Evolutionary conservation across 768 basidiomycete genomes (phyloP).

Genomic region (Trametes villosa): DNA sequence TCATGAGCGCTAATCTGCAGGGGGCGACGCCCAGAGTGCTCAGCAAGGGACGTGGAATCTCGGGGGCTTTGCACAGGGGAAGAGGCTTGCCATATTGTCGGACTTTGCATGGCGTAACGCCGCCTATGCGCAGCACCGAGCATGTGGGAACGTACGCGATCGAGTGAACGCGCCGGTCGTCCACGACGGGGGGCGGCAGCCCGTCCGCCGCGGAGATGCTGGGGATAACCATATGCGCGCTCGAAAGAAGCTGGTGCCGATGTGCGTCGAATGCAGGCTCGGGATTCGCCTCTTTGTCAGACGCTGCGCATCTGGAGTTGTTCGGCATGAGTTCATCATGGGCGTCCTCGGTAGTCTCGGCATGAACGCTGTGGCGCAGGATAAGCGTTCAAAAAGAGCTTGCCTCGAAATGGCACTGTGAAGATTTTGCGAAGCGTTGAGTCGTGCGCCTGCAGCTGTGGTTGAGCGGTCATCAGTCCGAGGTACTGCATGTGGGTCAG

Average conservation of each 20-base stretch:
- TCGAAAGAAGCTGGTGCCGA: constrained; percentile 2
- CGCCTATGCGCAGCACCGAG: too few relatives aligned
- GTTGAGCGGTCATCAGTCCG: neutral
- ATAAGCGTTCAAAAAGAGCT: too few relatives aligned
- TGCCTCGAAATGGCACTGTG: neutral
- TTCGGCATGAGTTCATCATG: neutral
- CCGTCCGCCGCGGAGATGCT: neutral
- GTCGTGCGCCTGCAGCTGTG: neutral
- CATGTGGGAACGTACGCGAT: too few relatives aligned
- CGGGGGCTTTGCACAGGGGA: too few relatives aligned
- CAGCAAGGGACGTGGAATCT: too few relatives aligned
- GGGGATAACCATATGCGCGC: neutral
- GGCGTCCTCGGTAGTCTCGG: neutral
- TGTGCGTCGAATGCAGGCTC: neutral
- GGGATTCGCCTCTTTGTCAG: neutral
- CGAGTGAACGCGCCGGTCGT: neutral
- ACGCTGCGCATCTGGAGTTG: neutral
- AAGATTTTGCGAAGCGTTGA: constrained; percentile 6
- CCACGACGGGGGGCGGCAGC: too few relatives aligned
- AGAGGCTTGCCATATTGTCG: too few relatives aligned
- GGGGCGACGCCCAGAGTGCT: neutral
- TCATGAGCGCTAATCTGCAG: constrained; percentile 22
- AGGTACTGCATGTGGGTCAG: neutral
- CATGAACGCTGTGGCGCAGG: too few relatives aligned
- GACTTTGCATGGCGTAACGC: too few relatives aligned